Evolutionary conservation across 768 basidiomycete genomes (phyloP), one percentile per base, ranked within the genome.

Genomic region (Kwoniella dejecticola): DNA sequence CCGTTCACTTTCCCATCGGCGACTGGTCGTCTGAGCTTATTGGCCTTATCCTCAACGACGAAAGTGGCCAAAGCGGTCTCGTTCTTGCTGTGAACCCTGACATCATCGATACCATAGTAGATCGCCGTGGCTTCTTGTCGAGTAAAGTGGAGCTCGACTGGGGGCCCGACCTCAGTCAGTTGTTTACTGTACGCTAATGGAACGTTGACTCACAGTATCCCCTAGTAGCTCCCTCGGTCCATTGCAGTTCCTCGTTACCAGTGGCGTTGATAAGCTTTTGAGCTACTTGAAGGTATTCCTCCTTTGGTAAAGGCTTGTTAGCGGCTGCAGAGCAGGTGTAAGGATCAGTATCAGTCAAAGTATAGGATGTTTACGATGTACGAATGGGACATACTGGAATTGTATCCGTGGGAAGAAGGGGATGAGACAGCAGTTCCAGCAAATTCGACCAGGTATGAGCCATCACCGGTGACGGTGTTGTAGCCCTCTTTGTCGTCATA

Each of bases 371-470:
- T 27, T 42, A 10, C 12, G 12, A 26, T n/a, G 5, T 4, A 2
- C 41, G 15, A 24, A 26, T 24, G 27, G 4, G 54, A 45, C 4
- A 50, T 21, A 57, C 56, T 57, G 30, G 8, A 8, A 15, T 57
- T 57, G 19, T 57, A 57, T 5, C 46, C 56, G 26, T 45, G 30
- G 2, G 56, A 57, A 11, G 56, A 57, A 23, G 56, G 56, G 5
- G 84, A 85, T 0, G 84, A 83, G 12, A 87, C 86, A 0, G 84
- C 84, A 0, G 85, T 85, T 1, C 86, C 85, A 12, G 85, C 85
- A 64, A 86, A 86, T 76, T 87, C 85, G 13, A 86, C 85, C 12
- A 83, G 85, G 48, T 84, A 79, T 0, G 82, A 83, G 8, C 85
- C 84, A 5, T 74, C 57, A 2, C 85, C 85, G 1, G 83, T 83